Evolutionary conservation across 768 basidiomycete species (phyloP).

Genomic region (Pisolithus albus): DNA sequence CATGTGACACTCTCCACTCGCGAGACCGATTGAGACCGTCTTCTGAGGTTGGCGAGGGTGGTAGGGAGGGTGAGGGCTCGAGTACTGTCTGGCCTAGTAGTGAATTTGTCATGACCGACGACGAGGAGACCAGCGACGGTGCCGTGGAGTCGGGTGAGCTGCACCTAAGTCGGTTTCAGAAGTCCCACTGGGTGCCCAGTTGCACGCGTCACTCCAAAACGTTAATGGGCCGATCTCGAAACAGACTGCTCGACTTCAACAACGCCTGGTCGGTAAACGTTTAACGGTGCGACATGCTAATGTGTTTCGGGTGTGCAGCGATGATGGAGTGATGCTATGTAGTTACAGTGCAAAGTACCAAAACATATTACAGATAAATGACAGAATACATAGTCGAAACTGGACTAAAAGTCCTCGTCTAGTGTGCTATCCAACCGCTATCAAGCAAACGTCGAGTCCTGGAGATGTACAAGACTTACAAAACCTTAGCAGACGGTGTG

Average conservation of each 20-base stretch:
- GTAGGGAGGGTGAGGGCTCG: neutral
- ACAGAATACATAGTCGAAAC: constrained; percentile 1
- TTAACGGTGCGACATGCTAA: too few relatives aligned
- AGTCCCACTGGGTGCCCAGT: too few relatives aligned
- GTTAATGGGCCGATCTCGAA: too few relatives aligned
- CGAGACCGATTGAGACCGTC: neutral
- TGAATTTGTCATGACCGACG: neutral
- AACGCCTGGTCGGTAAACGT: too few relatives aligned
- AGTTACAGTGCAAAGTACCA: neutral
- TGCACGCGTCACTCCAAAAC: too few relatives aligned
- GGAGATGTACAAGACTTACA: constrained; percentile 28
- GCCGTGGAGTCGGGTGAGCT: too few relatives aligned
- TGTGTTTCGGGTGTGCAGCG: too few relatives aligned
- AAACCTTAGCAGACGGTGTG: constrained; percentile 18
- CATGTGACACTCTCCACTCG: neutral
- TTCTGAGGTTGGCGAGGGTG: neutral
- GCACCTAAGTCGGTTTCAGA: too few relatives aligned
- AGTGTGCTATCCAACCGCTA: constrained; percentile 22
- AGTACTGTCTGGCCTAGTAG: neutral
- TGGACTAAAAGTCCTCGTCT: constrained; percentile 35
- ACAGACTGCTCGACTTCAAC: too few relatives aligned
- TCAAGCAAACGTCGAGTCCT: constrained; percentile 1
- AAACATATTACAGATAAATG: neutral
- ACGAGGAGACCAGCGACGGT: too few relatives aligned
- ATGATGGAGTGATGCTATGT: too few relatives aligned